These are phyloP conservation scores for Penicillium robsamsonii DNA, from an alignment of 495 filamentous ascomycete species.

Conservation along the genomic window DNA sequence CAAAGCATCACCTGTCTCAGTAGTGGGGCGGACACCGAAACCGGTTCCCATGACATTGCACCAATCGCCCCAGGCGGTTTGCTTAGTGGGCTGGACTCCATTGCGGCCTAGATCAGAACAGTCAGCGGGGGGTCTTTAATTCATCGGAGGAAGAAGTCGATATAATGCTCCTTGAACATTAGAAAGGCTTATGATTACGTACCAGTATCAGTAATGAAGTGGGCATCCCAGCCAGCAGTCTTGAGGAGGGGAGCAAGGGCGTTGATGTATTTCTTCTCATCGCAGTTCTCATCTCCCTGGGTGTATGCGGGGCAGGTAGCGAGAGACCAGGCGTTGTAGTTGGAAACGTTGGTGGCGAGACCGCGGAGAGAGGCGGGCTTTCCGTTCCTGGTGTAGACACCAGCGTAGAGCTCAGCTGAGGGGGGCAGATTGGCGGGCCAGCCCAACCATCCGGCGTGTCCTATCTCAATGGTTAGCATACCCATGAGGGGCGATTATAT, in stretches of 20 bases:
- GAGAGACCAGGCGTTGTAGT: conserved; percentile 66
- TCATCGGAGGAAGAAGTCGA: no score
- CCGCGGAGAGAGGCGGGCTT: conserved; percentile 66
- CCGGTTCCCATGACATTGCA: conserved; percentile 77
- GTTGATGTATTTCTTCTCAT: conserved; percentile 72
- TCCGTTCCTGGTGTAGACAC: conserved; percentile 64
- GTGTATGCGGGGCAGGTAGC: conserved; percentile 45
- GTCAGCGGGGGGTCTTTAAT: background rate
- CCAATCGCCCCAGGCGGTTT: conserved; percentile 76
- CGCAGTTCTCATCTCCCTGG: conserved; percentile 47
- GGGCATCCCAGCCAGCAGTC: conserved; percentile 62
- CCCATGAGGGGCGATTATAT: background rate
- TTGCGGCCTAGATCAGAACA: conserved; percentile 50
- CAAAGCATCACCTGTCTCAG: conserved; percentile 58
- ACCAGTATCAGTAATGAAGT: conserved; percentile 69
- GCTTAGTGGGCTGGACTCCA: conserved; percentile 61
- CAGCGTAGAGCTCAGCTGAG: conserved; percentile 65
- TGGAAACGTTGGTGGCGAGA: conserved; percentile 75
- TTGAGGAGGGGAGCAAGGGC: conserved; percentile 62
- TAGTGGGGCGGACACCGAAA: conserved; percentile 68
- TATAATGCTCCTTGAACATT: background rate
- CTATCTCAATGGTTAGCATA: conserved; percentile 14
- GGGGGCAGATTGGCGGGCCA: conserved; percentile 76
- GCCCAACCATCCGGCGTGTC: conserved; percentile 70
- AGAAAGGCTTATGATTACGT: conserved; percentile 4